phyloP scores from a whole-genome alignment of 805 yeast genomes.

The Yueomyces sinensis region DNA sequence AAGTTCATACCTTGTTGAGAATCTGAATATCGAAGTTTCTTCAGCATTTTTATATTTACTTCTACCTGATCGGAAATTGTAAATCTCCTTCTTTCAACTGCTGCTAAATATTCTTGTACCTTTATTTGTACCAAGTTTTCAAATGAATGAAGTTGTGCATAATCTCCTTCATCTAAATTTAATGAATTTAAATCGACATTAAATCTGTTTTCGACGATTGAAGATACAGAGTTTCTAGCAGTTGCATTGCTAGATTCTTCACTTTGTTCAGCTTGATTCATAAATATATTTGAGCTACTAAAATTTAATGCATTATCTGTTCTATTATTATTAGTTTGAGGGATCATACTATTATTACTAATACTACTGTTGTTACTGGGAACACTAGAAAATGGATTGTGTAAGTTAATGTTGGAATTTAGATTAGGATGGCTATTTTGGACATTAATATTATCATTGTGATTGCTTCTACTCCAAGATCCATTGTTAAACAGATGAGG shows the following conservation, averaged over 20 bases:
- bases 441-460: no score
- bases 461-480: no score
- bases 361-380: not conserved
- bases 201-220: constrained; percentile 1
- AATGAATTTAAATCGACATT: constrained; percentile 1
- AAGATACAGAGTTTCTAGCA: constrained; percentile 1
- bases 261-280: not conserved
- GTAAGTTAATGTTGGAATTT: not conserved
- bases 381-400: no score
- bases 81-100: constrained; percentile 17
- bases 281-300: no score
- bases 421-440: not conserved
- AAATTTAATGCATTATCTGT: not conserved
- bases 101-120: constrained; percentile 12
- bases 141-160: constrained; percentile 11
- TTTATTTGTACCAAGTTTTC: constrained; percentile 14
- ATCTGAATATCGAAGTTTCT: constrained; percentile 7
- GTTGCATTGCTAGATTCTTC: not conserved
- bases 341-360: not conserved
- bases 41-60: constrained; percentile 10
- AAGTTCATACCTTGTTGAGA: constrained; percentile 10
- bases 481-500: no score
- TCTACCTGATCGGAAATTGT: constrained; percentile 14
- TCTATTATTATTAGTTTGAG: not conserved
- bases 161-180: constrained; percentile 7